Base-by-base conservation (phyloP, 2,329 filamentous ascomycete species). In the Apiospora arundinis region DNA sequence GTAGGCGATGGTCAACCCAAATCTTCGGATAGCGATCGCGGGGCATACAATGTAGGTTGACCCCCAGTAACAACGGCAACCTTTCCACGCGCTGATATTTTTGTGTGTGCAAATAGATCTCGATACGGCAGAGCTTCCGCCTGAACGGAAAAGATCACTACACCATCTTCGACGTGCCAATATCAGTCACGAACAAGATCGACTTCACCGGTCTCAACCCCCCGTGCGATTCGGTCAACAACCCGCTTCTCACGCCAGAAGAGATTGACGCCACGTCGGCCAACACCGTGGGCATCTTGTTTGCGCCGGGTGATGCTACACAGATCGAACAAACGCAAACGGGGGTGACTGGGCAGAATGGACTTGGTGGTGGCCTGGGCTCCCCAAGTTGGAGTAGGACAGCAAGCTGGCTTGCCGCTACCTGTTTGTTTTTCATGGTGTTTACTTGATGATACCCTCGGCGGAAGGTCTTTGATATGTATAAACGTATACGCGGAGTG, bases 111-210 rank as follows among this genome's bases (percentile, higher is more conserved):
- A 16, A 28, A 16, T 70, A 90, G 87, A 90, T 93, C 76, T 92
- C 91, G 7, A 92, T 93, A 75, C 90, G 91, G 70, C 91, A 93
- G 76, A 91, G 87, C 76, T 93, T 92, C 79, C 86, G 89, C 16
- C 84, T 92, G 70, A 92, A 93, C 77, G 86, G 84, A 16, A 84
- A 85, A 1, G 85, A 92, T 66, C 86, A 89, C 75, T 93, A 93
- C 79, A 93, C 91, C 11, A 88, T 93, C 70, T 93, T 93, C 75
- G 90, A 93, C 74, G 81, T 93, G 16, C 92, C 92, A 23, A 91
- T 93, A 74, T 85, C 86, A 3, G 87, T 93, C 48, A 92, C 91
- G 7, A 93, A 93, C 78, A 84, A 82, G 49, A 93, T 93, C 74
- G 78, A 83, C 11, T 78, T 80, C 44, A 76, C 77, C 25, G 79